Evolutionary conservation across 768 basidiomycete genomes (phyloP).

Genomic region (Podaxis sp.): DNA sequence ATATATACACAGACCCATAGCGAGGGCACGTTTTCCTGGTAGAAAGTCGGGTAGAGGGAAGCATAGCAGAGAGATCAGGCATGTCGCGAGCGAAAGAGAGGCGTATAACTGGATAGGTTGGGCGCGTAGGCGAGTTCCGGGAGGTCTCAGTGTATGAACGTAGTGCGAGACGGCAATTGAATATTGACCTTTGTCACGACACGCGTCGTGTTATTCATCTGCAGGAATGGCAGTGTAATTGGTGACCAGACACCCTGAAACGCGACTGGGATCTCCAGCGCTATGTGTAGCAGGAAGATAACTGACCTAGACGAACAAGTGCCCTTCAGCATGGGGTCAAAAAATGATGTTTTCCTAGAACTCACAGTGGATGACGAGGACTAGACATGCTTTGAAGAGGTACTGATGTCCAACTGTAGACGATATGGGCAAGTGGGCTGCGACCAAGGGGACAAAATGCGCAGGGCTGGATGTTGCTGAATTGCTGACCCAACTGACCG

Average conservation of each 20-base stretch:
- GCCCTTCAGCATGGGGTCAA: neutral
- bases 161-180: neutral
- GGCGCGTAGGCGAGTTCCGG: neutral
- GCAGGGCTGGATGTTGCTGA: neutral
- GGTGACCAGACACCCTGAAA: constrained; percentile 73
- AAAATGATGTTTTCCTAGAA: neutral
- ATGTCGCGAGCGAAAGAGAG: constrained; percentile 55
- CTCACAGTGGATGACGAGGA: neutral
- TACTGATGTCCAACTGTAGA: neutral
- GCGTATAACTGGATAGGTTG: constrained; percentile 55
- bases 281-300: constrained; percentile 77
- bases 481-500: neutral
- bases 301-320: constrained; percentile 26
- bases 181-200: constrained; percentile 67
- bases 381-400: neutral
- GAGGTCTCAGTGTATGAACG: neutral
- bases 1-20: constrained; percentile 71
- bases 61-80: constrained; percentile 57
- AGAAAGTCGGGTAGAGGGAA: constrained; percentile 77
- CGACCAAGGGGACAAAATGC: neutral
- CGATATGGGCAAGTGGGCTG: neutral
- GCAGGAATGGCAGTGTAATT: constrained; percentile 61
- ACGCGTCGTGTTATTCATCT: constrained; percentile 78
- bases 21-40: constrained; percentile 81
- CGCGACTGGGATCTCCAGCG: constrained; percentile 72